Evolutionary conservation across 1,139 yeast genomes (phyloP).

Genomic region (Candida glucosophila): DNA sequence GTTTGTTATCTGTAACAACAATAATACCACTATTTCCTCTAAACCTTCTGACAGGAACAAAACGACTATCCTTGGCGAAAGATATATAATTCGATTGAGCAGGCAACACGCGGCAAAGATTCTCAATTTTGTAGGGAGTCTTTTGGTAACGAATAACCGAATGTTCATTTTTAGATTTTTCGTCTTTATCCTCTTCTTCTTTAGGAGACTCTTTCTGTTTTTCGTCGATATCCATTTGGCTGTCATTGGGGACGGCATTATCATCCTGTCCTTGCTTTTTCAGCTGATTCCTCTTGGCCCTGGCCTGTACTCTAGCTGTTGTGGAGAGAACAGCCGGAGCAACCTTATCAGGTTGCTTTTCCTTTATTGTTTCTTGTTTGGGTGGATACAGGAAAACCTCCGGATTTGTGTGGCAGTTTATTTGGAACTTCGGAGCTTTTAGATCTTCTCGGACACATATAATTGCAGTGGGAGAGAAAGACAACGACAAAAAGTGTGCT

Average conservation of each 20-base stretch:
- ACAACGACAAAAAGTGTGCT: conserved; percentile 84
- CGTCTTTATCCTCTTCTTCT: conserved; percentile 6
- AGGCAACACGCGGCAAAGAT: conserved; percentile 88
- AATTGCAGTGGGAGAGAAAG: conserved; percentile 88
- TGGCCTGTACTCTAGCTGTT: conserved; percentile 84
- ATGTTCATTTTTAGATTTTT: conserved; percentile 24
- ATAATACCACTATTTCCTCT: conserved; percentile 78
- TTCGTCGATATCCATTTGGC: conserved; percentile 25
- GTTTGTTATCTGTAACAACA: conserved; percentile 63
- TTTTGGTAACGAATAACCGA: conserved; percentile 36
- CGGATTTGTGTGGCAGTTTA: conserved; percentile 74
- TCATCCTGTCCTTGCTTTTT: conserved; percentile 37
- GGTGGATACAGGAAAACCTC: conserved; percentile 87
- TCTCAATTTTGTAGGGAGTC: conserved; percentile 60
- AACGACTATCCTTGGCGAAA: conserved; percentile 68
- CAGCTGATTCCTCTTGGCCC: conserved; percentile 70
- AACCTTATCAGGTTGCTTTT: conserved; percentile 80
- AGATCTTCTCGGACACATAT: conserved; percentile 83
- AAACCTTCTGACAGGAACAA: conserved; percentile 74
- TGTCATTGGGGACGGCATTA: conserved; percentile 12
- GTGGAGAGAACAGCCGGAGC: conserved; percentile 93
- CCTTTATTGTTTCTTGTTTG: conserved; percentile 70
- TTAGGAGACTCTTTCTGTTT: conserved; percentile 16
- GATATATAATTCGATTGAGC: conserved; percentile 78
- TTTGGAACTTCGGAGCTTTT: conserved; percentile 75